A percentile compares a stretch with the other conserved stretches of the same genome.
Evolutionary conservation across 2,329 filamentous ascomycete species (phyloP).

Genomic region (Alternaria gaisen): DNA sequence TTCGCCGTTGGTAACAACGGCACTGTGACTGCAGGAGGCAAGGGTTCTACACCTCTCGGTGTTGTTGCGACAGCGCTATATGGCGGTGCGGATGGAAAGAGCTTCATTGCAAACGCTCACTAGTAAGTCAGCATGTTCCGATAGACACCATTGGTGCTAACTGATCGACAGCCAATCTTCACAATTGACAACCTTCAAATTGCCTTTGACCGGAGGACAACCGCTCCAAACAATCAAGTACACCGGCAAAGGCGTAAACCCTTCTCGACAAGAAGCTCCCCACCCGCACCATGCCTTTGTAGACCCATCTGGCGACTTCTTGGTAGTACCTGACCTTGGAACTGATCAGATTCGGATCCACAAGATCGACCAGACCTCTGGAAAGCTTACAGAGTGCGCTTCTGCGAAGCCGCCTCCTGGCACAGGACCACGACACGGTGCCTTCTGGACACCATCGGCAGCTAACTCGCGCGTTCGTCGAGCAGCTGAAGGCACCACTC

Average conservation of each 20-base stretch:
- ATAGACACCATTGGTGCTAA: neutral
- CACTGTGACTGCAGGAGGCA: slow-evolving; percentile 32
- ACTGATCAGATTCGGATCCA: slow-evolving; percentile 65
- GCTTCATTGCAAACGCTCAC: slow-evolving; percentile 45
- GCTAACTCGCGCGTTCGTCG: slow-evolving; percentile 30
- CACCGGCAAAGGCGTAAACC: slow-evolving; percentile 53
- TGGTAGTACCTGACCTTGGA: slow-evolving; percentile 64
- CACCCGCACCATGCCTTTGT: slow-evolving; percentile 64
- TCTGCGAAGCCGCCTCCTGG: slow-evolving; percentile 56
- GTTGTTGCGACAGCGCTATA: slow-evolving; percentile 41
- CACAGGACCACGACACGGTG: slow-evolving; percentile 63
- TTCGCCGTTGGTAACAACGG: slow-evolving; percentile 39
- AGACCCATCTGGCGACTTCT: slow-evolving; percentile 60
- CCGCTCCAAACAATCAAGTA: slow-evolving; percentile 43
- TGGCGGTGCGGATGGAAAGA: slow-evolving; percentile 39
- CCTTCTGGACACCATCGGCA: slow-evolving; percentile 56
- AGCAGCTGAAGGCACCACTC: slow-evolving; percentile 29
- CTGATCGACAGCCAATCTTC: slow-evolving; percentile 35
- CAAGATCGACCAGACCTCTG: slow-evolving; percentile 57
- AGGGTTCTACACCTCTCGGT: slow-evolving; percentile 34
- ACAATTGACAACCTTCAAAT: slow-evolving; percentile 46
- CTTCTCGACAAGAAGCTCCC: slow-evolving; percentile 62
- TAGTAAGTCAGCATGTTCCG: slow-evolving; percentile 30
- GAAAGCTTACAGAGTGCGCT: slow-evolving; percentile 58
- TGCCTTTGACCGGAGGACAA: slow-evolving; percentile 41